These are phyloP conservation scores for Blastobotrys capitulatus DNA, from an alignment of 1,139 yeast species.

Conservation along the genomic window DNA sequence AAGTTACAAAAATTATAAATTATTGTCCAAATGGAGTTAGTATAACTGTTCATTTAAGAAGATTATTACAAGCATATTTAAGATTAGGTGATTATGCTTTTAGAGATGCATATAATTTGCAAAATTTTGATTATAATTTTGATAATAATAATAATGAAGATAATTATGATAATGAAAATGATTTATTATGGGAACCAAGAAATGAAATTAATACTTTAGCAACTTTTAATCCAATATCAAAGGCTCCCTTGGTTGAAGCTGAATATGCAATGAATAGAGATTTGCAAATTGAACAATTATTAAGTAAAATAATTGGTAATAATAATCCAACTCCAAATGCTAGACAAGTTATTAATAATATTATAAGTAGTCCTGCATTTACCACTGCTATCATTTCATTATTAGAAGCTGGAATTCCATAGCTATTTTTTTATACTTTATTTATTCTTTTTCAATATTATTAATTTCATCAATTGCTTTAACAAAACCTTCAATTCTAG, in stretches of 20 bases:
- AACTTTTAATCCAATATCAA: slow-evolving; percentile 13
- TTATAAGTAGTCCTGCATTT: slow-evolving; percentile 8
- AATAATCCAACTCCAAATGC: neutral
- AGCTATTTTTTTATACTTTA: too few species aligned
- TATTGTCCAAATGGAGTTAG: slow-evolving; percentile 1
- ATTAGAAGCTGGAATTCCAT: slow-evolving; percentile 21
- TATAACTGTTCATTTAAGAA: slow-evolving; percentile 12
- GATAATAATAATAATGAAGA: neutral
- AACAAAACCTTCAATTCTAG: slow-evolving; percentile 15
- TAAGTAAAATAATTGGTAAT: slow-evolving; percentile 11
- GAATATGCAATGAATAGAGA: slow-evolving; percentile 20
- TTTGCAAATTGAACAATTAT: slow-evolving; percentile 15
- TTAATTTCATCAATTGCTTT: slow-evolving; percentile 8
- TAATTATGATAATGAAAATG: neutral
- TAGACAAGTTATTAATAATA: slow-evolving; percentile 3
- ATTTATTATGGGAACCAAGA: slow-evolving; percentile 19
- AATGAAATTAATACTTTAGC: slow-evolving; percentile 18
- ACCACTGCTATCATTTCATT: slow-evolving; percentile 15
- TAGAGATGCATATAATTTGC: slow-evolving; percentile 19
- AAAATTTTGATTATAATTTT: neutral
- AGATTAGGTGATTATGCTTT: slow-evolving; percentile 21
- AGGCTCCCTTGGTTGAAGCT: slow-evolving; percentile 14
- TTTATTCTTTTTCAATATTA: neutral
- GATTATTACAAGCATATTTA: slow-evolving; percentile 18
- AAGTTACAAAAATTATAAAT: slow-evolving; percentile 7